Base-by-base conservation (phyloP, 352 stramenopile genomes). In the Pythium dissimile region DNA sequence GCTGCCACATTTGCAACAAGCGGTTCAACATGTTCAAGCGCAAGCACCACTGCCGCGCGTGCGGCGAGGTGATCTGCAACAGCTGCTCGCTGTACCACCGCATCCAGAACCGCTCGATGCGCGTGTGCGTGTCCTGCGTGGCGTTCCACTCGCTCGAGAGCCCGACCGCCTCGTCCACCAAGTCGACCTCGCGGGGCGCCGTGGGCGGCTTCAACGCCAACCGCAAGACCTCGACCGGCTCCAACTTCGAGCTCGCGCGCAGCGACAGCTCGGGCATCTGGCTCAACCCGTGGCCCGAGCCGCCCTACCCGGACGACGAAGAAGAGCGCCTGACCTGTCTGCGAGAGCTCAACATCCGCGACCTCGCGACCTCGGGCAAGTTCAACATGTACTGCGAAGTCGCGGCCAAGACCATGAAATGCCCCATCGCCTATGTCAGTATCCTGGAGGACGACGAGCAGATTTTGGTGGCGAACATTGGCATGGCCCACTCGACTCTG, bases 381-480 rank as follows among this genome's bases (percentile, higher is more conserved):
- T 94, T 93, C 63, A 92, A 92, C 66, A 92, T 89, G 79, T 92
- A 92, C 43, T 94, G 84, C 57, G 84, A 92, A 50, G 80, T 94
- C 37, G 80, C 80, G 4, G 77, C 80, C 58, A 92, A 94, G 78
- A 92, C 84, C 13, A 91, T 94, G 82, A 92, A 92, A 60, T 92
- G 82, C 31, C 84, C 80, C 32, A 92, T 94, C 41, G 82, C 82
- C 42, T 92, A 91, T 58, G 82, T 92, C 65, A 92, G 82, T 49
- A 92, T 94, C 46, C 82, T 94, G 28, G 82, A 91, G 48, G 79
- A 92, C 50, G 80, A 89, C 39, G 83, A 92, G 63, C 85, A 94
- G 68, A 72, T 89, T 21, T 49, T 94, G 26, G 75, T 94, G 49
- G 80, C 84, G 44, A 92, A 92, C 59, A 92, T 94, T 46, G 84